A percentile compares a stretch with the other conserved stretches of the same genome.
These are phyloP conservation scores for Ustilago loliicola DNA, from an alignment of 1,284 basidiomycete genomes.

Conservation along the genomic window DNA sequence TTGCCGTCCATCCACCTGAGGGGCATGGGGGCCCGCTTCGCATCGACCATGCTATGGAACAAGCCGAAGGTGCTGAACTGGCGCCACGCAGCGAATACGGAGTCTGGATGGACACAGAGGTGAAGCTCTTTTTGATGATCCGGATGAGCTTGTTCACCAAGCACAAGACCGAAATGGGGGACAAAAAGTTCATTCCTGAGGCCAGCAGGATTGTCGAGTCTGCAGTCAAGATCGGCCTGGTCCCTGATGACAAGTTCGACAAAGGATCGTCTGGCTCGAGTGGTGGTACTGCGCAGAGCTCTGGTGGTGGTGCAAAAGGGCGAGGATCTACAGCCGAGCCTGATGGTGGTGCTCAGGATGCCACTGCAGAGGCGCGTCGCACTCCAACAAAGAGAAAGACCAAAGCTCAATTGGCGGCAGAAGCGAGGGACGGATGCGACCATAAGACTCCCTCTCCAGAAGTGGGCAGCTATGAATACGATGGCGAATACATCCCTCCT, in stretches of 20 bases:
- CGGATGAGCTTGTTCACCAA: neutral
- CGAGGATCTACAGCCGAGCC: slow-evolving; percentile 5
- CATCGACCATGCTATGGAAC: neutral
- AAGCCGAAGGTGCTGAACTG: neutral
- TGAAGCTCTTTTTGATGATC: neutral
- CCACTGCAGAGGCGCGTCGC: neutral
- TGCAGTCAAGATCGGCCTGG: neutral
- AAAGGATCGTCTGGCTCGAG: neutral
- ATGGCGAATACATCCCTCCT: neutral
- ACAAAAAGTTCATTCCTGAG: slow-evolving; percentile 1
- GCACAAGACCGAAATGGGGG: neutral
- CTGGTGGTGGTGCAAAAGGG: neutral
- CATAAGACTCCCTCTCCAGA: slow-evolving; percentile 8
- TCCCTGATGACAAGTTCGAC: neutral
- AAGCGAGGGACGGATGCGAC: neutral
- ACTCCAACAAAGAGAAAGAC: neutral
- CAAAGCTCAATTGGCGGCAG: neutral
- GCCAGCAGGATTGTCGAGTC: neutral
- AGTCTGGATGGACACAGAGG: neutral
- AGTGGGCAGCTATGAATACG: neutral
- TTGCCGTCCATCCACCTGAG: slow-evolving; percentile 4
- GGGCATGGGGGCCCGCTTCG: neutral
- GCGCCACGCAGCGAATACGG: slow-evolving; percentile 12
- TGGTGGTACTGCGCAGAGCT: neutral
- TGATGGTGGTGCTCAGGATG: neutral